These are phyloP conservation scores for Tagetes erecta DNA, from an alignment of 129 eudicot species.

Conservation along the genomic window DNA sequence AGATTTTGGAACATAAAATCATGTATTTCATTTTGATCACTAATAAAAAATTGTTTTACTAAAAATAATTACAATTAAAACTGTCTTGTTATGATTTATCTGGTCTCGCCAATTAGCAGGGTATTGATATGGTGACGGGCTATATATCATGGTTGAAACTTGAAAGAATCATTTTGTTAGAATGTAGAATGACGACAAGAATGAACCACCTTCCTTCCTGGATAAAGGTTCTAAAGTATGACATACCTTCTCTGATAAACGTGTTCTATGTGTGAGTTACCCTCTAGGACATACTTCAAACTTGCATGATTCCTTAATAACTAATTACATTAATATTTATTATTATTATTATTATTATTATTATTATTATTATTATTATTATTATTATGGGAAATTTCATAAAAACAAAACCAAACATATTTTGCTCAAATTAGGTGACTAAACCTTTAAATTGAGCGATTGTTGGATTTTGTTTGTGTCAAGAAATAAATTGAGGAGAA, in stretches of 20 bases:
- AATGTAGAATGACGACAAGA: constrained; percentile 2
- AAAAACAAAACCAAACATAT: too few species aligned
- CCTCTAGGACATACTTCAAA: neutral
- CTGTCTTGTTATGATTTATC: neutral
- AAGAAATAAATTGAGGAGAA: too few species aligned
- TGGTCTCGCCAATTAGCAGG: neutral
- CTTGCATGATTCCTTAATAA: neutral
- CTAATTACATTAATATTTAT: too few species aligned
- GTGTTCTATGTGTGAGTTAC: constrained; percentile 6
- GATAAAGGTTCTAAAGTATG: constrained; percentile 13
- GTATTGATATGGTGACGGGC: too few species aligned
- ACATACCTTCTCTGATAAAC: constrained; percentile 5
- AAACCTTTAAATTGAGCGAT: too few species aligned
- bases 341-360: too few species aligned
- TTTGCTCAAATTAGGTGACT: too few species aligned
- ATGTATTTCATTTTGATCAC: neutral
- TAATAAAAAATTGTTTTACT: neutral
- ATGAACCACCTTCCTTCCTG: constrained; percentile 23
- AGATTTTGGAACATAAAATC: neutral
- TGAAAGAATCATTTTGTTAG: too few species aligned
- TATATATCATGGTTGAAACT: too few species aligned
- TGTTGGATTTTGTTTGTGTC: too few species aligned
- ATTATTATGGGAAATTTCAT: too few species aligned
- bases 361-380: too few species aligned
- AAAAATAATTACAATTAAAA: neutral